Evolutionary conservation across 768 basidiomycete genomes (phyloP).

Genomic region (Kwoniella newhampshirensis): DNA sequence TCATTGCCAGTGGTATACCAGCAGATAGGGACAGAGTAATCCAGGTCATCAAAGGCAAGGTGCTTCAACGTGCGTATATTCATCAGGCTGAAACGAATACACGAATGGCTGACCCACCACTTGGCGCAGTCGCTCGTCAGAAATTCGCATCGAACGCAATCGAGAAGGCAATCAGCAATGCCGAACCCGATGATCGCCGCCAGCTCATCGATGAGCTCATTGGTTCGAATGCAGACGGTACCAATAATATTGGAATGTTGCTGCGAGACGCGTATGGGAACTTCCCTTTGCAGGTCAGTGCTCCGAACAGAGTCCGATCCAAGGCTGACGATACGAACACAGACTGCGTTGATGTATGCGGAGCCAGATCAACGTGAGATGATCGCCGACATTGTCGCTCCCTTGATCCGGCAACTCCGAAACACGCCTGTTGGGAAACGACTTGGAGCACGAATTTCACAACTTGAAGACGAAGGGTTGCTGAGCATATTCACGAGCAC

Average conservation of each 20-base stretch:
- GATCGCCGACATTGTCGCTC: conserved; percentile 28
- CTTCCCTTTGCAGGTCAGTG: conserved; percentile 44
- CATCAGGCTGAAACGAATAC: too few relatives aligned
- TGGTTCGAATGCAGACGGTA: conserved; percentile 63
- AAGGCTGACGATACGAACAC: not conserved
- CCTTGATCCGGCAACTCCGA: conserved; percentile 26
- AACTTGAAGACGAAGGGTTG: conserved; percentile 11
- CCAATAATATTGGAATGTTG: conserved; percentile 59
- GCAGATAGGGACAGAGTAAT: conserved; percentile 70
- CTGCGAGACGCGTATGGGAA: conserved; percentile 41
- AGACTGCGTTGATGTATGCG: conserved; percentile 32
- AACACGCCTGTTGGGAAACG: conserved; percentile 43
- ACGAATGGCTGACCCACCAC: not conserved
- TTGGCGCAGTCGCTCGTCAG: conserved; percentile 43
- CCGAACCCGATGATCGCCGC: conserved; percentile 65
- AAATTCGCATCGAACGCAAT: conserved; percentile 96
- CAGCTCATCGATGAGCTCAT: conserved; percentile 80
- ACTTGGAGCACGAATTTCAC: conserved; percentile 23
- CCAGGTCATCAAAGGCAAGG: conserved; percentile 69
- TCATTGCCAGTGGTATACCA: conserved; percentile 74
- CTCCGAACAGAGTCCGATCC: not conserved
- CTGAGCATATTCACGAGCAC: not conserved
- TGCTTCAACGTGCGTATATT: conserved; percentile 56
- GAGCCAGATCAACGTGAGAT: conserved; percentile 25
- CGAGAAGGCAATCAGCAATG: conserved; percentile 78